A percentile compares a stretch with the other conserved stretches of the same genome.
These are phyloP conservation scores for Discostella stelligera DNA, from an alignment of 352 stramenopile genomes.

Conservation along the genomic window DNA sequence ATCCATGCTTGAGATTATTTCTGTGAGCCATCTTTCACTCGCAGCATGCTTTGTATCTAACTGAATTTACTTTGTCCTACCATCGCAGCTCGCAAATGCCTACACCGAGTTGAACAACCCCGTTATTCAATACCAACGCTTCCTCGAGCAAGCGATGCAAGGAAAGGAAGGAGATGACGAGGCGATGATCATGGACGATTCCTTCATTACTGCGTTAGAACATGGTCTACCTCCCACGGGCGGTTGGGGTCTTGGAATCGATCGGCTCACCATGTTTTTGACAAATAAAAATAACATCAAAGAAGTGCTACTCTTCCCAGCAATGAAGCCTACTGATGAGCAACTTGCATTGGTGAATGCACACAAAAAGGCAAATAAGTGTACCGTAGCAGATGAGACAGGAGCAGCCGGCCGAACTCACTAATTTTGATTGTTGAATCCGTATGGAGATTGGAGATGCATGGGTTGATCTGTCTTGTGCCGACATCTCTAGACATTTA, in stretches of 20 bases:
- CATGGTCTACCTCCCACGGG: constrained; percentile 95
- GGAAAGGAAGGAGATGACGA: constrained; percentile 87
- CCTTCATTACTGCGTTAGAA: constrained; percentile 97
- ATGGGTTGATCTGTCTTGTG: background rate
- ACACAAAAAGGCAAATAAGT: constrained; percentile 44
- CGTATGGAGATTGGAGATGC: background rate
- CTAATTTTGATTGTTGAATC: constrained; percentile 1
- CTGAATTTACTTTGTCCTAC: background rate
- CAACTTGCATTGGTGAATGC: constrained; percentile 62
- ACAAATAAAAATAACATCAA: constrained; percentile 98
- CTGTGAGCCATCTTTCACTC: background rate
- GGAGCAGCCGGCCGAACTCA: constrained; percentile 32
- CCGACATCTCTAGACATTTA: background rate
- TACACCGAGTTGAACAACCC: constrained; percentile 99
- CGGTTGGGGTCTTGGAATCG: constrained; percentile 96
- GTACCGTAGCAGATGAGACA: constrained; percentile 27
- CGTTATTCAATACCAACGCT: constrained; percentile 93
- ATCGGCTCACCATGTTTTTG: constrained; percentile 98
- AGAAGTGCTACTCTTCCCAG: constrained; percentile 98
- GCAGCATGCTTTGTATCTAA: background rate
- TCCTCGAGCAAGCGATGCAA: constrained; percentile 89
- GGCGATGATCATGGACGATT: constrained; percentile 93
- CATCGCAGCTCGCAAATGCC: constrained; percentile 92
- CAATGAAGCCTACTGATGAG: constrained; percentile 94
- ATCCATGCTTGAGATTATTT: constrained; percentile 2